Evolutionary conservation across 169 alveolate genomes (phyloP), one percentile per base, ranked within the genome.

Genomic region (Eimeria brunetti): DNA sequence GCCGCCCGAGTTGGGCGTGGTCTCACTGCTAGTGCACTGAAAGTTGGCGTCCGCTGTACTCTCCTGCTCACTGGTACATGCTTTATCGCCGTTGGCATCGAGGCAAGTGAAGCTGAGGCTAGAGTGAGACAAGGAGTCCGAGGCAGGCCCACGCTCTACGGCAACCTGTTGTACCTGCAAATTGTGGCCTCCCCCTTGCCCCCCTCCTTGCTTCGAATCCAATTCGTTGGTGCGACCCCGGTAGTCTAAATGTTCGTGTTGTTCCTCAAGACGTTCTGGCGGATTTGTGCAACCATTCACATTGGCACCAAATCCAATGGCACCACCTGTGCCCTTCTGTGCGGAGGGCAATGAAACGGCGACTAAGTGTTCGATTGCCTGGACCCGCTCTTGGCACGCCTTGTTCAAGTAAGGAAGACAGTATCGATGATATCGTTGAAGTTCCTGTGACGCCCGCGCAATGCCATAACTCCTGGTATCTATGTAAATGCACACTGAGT

Each of bases 391-490:
- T n/a, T 62, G 92, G 92, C 41, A 86, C 5, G 92, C 46, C 60
- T 86, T 58, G 64, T 44, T 86, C 60, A 86, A 38, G 44, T 60
- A 41, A 3, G 92, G 92, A 49, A 86, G 92, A 86, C 92, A 86
- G 53, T 86, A 62, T 58, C 92, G 92, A 51, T 86, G 92, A 49
- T 86, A 86, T 7, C 92, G 92, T 18, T 86, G 92, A 41, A 86
- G 81, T 62, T 86, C 92, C 92, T 86, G 92, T 36, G 62, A 49
- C 2, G 83, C 49, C 41, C 62, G 53, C 92, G 46, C 78, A 36
- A 36, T 38, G n/a, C 22, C n/a, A 58, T 76, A 22, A 53, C 49
- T 7, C 30, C 58, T 24, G 53, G 36, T 38, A 46, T 46, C 36
- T 41, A 20, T 14, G 30, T 67, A 67, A 22, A 8, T 67, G 76